phyloP scores from a whole-genome alignment of 371 early-diverging fungal species.

The Coemansia sp. region DNA sequence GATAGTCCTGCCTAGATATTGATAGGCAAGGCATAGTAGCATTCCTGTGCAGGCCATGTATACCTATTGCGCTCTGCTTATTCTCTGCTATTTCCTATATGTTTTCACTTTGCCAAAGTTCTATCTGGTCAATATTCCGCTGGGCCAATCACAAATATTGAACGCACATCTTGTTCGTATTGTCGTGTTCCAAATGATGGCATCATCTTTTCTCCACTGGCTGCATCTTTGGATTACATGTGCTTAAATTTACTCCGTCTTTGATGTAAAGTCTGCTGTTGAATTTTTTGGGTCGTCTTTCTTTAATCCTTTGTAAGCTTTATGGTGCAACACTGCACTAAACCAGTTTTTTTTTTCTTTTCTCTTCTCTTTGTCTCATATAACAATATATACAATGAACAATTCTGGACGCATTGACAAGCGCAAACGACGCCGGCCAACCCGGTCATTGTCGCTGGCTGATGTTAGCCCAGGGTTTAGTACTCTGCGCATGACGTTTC shows the following conservation, averaged over 20 bases:
- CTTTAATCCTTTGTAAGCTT: background rate
- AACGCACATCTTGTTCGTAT: no score
- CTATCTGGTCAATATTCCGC: no score
- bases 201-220: background rate
- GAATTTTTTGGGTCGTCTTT: background rate
- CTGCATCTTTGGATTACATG: constrained; percentile 5
- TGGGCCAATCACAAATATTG: no score
- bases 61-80: no score
- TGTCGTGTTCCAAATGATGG: background rate
- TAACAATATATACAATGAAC: background rate
- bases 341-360: background rate
- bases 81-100: no score
- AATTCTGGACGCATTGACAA: constrained; percentile 28
- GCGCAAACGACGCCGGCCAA: constrained; percentile 40
- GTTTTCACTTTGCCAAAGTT: no score
- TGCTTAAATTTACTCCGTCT: background rate
- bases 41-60: no score
- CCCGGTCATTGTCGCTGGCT: constrained; percentile 27
- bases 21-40: no score
- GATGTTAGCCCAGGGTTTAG: constrained; percentile 3
- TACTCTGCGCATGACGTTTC: constrained; percentile 24
- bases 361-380: no score
- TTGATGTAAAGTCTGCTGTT: no score
- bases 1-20: no score
- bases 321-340: background rate